Base-by-base conservation (phyloP, 495 filamentous ascomycete species). In the Penicillium odoratum region DNA sequence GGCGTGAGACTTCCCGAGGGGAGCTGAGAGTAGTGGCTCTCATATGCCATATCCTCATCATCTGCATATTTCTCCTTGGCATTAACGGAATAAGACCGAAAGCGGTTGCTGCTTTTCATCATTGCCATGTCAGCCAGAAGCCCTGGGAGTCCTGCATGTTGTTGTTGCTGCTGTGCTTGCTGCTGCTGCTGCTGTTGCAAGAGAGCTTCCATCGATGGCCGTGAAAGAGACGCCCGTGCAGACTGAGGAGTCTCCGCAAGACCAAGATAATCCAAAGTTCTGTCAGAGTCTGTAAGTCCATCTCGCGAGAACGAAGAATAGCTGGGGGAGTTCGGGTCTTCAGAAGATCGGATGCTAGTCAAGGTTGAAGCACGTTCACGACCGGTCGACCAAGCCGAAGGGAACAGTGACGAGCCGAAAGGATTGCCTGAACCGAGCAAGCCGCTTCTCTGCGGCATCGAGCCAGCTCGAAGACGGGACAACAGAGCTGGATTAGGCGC, bases 11-110 rank as follows among this genome's bases (percentile, higher is more conserved):
- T 84, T 11, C 88, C 86, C 48, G 88, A 88, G 50, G 87, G 89
- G 52, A 77, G 69, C 51, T 81, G 78, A 13, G 79, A 74, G 61
- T 85, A 86, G 26, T 73, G 69, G 57, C 63, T 75, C 51, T 79
- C 77, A 56, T 91, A 86, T 42, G 92, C 91, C 16, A 95, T 88
- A 26, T 97, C 93, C 59, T 97, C 92, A 55, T 96, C 92, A 66
- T 89, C 87, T 0, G 89, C 94, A 66, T 98, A 98, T 73, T 95
- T 97, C 69, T 97, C 94, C 71, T 95, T 97, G 42, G 95, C 94
- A 72, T 98, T 98, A 48, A 98, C 94, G 21, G 94, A 98, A 70
- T 97, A 98, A 30, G 94, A 98, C 16, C 94, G 86, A 74, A 97
- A 92, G 46, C 94, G 83, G 71, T 89, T 98, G 53, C 88, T 82